phyloP scores from a whole-genome alignment of 495 filamentous ascomycete species.

The Penicillium odoratum region DNA sequence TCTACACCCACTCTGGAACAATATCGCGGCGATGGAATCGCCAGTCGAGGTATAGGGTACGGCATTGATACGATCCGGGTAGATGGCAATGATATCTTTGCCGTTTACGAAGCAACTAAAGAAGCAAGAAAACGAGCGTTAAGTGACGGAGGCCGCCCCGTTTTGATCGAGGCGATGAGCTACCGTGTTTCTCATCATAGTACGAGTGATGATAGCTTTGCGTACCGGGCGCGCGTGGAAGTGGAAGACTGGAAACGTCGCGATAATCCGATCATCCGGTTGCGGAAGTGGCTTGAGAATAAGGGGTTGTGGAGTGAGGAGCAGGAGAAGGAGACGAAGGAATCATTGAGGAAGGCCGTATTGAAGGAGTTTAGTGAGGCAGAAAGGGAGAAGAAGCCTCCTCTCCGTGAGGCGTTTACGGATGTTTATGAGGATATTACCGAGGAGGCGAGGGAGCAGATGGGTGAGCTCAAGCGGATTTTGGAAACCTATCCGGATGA shows the following conservation, averaged over 20 bases:
- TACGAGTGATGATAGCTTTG: constrained; percentile 96
- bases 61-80: constrained; percentile 96
- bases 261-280: constrained; percentile 88
- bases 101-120: constrained; percentile 81
- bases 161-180: constrained; percentile 95
- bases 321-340: constrained; percentile 71
- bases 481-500: constrained; percentile 88
- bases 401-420: constrained; percentile 74
- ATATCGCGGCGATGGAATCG: constrained; percentile 96
- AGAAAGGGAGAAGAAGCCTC: constrained; percentile 86
- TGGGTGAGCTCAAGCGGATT: constrained; percentile 71
- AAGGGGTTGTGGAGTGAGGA: constrained; percentile 81
- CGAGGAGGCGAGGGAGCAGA: constrained; percentile 76
- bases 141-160: constrained; percentile 71
- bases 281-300: constrained; percentile 90
- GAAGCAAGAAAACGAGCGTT: constrained; percentile 76
- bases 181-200: constrained; percentile 98
- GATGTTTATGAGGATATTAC: constrained; percentile 89
- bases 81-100: constrained; percentile 96
- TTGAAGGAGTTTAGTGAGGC: constrained; percentile 82
- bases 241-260: constrained; percentile 98
- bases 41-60: constrained; percentile 91
- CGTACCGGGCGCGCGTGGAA: constrained; percentile 89
- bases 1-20: constrained; percentile 93
- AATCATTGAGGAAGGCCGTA: constrained; percentile 67